These are phyloP conservation scores for Schwanniomyces vanrijiae DNA, from an alignment of 805 yeast genomes.

Conservation along the genomic window DNA sequence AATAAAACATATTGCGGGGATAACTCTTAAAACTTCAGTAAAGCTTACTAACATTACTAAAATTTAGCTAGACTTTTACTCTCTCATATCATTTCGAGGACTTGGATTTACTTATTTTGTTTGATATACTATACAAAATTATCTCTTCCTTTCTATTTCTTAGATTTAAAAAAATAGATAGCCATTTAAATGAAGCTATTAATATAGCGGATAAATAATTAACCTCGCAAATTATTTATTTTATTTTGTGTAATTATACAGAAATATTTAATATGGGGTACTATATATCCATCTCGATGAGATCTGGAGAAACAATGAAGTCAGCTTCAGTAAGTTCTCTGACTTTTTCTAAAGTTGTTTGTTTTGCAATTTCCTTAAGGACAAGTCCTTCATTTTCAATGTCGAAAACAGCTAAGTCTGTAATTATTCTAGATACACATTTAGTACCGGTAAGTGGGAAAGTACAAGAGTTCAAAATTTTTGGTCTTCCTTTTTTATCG, in stretches of 20 bases:
- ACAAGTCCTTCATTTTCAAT: constrained; percentile 32
- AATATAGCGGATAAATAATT: background rate
- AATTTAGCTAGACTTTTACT: background rate
- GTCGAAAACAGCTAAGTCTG: constrained; percentile 50
- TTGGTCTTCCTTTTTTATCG: constrained; percentile 47
- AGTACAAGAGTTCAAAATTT: constrained; percentile 42
- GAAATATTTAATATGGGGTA: background rate
- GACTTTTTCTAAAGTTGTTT: constrained; percentile 39
- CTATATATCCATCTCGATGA: constrained; percentile 16
- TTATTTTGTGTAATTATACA: background rate
- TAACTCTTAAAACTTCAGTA: background rate
- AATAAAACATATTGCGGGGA: background rate
- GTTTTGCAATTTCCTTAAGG: constrained; percentile 42
- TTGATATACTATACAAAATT: too few species aligned
- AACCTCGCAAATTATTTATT: background rate
- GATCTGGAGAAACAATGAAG: constrained; percentile 31
- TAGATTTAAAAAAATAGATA: too few species aligned
- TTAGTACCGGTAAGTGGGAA: constrained; percentile 49
- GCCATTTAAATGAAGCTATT: background rate
- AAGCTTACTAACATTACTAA: background rate
- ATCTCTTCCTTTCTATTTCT: background rate
- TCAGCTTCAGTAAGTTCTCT: constrained; percentile 39
- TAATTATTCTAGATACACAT: constrained; percentile 47
- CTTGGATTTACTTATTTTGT: background rate
- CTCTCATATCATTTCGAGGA: background rate